Evolutionary conservation across 2,329 filamentous ascomycete genomes (phyloP), one percentile per base, ranked within the genome.

Genomic region (Zasmidium citrigriseum): DNA sequence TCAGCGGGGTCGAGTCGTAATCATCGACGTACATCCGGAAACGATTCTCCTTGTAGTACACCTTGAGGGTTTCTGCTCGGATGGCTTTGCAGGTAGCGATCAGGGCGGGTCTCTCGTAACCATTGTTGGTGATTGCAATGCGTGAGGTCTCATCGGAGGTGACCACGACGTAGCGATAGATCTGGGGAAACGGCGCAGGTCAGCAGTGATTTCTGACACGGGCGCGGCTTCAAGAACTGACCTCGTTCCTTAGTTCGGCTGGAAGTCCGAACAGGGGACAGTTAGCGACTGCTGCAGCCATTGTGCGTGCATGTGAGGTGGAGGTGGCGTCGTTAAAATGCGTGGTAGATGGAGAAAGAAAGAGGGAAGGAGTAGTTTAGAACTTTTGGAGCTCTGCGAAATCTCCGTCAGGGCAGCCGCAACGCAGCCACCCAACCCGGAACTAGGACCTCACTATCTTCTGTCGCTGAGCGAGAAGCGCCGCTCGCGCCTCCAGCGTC

Each of bases 21-120:
- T 55, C 21, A 11, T 29, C 44, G 23, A 58, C 34, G n/a, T 53
- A 46, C 44, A 61, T 52, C 18, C 22, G 52, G 57, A 64, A 66
- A 7, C 49, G 58, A 54, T 62, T 63, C 34, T 64, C 58, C 16
- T 49, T 18, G 48, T 60, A 62, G 50, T 57, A 63, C 22, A 66
- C 60, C 14, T 49, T 27, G 10, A 44, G 21, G 11, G 51, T 44
- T 49, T 64, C 57, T 16, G 47, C 16, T n/a, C 57, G 59, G 16
- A 55, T 50, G 18, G 21, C n/a, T 18, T 62, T 58, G 51, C 59
- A 57, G 45, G 55, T 60, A 23, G 22, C 44, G 4, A 48, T 34
- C 0, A 62, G 54, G 22, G 24, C 3, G 3, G 45, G 45, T 5
- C 20, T 18, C 2, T 27, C n/a, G 44, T 47, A 54, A 14, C 52